A percentile compares a stretch with the other conserved stretches of the same genome.
These are phyloP conservation scores for Geoglossum glabrum DNA, from an alignment of 495 filamentous ascomycete species.

Conservation along the genomic window DNA sequence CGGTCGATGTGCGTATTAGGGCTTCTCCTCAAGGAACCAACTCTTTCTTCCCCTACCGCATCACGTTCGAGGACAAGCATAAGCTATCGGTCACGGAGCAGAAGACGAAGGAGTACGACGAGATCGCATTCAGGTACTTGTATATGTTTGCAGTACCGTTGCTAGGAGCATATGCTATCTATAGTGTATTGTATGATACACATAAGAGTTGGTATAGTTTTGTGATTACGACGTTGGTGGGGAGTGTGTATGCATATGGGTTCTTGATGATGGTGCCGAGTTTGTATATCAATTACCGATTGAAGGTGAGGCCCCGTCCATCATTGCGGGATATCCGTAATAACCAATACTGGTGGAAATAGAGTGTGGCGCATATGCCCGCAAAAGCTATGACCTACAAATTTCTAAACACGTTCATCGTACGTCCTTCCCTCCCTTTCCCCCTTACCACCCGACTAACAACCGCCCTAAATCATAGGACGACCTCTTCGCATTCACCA, in stretches of 20 bases:
- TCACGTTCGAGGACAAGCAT: slow-evolving; percentile 92
- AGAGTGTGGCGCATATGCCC: slow-evolving; percentile 92
- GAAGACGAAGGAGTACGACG: slow-evolving; percentile 96
- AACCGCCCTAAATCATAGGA: slow-evolving; percentile 29
- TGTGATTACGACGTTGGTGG: slow-evolving; percentile 77
- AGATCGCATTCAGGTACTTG: slow-evolving; percentile 91
- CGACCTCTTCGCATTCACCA: slow-evolving; percentile 89
- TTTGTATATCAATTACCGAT: slow-evolving; percentile 94
- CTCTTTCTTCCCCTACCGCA: slow-evolving; percentile 58
- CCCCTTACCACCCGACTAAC: slow-evolving; percentile 23
- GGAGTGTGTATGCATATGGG: slow-evolving; percentile 91
- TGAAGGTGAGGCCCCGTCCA: slow-evolving; percentile 36
- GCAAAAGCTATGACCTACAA: slow-evolving; percentile 93
- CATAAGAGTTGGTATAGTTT: slow-evolving; percentile 98
- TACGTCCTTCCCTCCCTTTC: slow-evolving; percentile 1
- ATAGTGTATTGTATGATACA: slow-evolving; percentile 78
- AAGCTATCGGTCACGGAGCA: slow-evolving; percentile 84
- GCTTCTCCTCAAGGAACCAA: slow-evolving; percentile 32
- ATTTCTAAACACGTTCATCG: slow-evolving; percentile 51
- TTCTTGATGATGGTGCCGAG: slow-evolving; percentile 99
- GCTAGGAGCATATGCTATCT: slow-evolving; percentile 68
- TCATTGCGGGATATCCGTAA: too few species aligned
- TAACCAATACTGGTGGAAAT: slow-evolving; percentile 8
- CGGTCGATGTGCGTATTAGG: slow-evolving; percentile 74
- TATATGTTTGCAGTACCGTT: slow-evolving; percentile 83